Base-by-base conservation (phyloP, 768 basidiomycete genomes). In the Rhizopogon vulgaris region DNA sequence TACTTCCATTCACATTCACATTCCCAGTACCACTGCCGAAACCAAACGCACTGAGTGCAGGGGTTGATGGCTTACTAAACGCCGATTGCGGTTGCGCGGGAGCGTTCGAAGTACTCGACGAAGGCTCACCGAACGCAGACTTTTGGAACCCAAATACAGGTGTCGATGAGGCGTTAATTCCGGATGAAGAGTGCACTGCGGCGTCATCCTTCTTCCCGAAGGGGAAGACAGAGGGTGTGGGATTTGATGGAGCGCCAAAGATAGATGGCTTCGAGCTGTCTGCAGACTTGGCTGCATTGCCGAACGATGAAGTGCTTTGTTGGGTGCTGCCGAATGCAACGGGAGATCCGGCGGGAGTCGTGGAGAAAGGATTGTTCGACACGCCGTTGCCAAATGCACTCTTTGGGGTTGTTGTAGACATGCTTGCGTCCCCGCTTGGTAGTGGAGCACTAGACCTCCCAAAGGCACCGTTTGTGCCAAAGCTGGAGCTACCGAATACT, bases 21-120 rank as follows among this genome's bases (percentile, higher is more conserved):
- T 32, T 32, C 6, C 67, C 69, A 12, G 61, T 15, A n/a, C 41
- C 22, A 42, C 40, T 38, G 1, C 67, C 66, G 54, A 73, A 72
- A 27, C 68, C 69, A 56, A 73, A 68, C 9, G 66, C 56, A 53
- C 60, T 65, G 2, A 67, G 55, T 4, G 60, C 55, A 11, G 51
- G n/a, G 32, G 57, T 57, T n/a, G 55, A 11, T 9, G 68, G 48
- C 36, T 68, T 68, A 17, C 62, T 58, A 51, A 68, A 67, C 17
- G 56, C 38, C 17, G 65, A 59, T 8, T 63, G 50, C 30, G 32
- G n/a, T 17, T 41, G 39, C 8, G 56, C 38, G 25, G 63, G 30
- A 24, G 32, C 28, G n/a, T 51, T 55, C 17, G 58, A 48, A 38
- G 34, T 49, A 17, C 41, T 25, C 11, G 30, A 10, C 4, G 30